Percentiles rank a stretch among this genome's conserved stretches.
These are phyloP conservation scores for Tirmania nivea DNA, from an alignment of 495 filamentous ascomycete species.

Conservation along the genomic window DNA sequence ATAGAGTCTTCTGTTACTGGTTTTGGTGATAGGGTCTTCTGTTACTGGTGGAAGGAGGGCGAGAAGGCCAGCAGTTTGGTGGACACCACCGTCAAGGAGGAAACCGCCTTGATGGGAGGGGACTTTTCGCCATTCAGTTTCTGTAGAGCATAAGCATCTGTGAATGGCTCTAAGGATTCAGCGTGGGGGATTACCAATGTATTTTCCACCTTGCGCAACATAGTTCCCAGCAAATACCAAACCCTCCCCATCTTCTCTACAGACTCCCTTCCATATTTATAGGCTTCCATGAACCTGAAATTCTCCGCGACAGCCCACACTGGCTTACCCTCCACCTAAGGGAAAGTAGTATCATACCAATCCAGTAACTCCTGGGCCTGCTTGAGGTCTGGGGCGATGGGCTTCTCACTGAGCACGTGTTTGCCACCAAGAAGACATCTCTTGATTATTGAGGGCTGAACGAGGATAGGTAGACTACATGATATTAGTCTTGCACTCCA, in stretches of 20 bases:
- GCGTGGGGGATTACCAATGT: slow-evolving; percentile 19
- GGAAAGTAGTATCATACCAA: slow-evolving; percentile 34
- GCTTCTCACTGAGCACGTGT: slow-evolving; percentile 68
- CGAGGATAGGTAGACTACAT: slow-evolving; percentile 33
- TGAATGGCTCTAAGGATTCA: slow-evolving; percentile 2
- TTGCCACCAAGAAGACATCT: slow-evolving; percentile 46
- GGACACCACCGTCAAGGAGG: slow-evolving; percentile 55
- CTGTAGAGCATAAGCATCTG: slow-evolving; percentile 1
- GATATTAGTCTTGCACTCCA: not conserved
- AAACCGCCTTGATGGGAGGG: slow-evolving; percentile 61
- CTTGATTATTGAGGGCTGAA: slow-evolving; percentile 36
- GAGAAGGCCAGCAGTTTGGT: slow-evolving; percentile 42
- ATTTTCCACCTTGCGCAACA: slow-evolving; percentile 35
- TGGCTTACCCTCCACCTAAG: slow-evolving; percentile 20
- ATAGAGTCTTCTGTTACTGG: not conserved
- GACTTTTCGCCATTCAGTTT: slow-evolving; percentile 53
- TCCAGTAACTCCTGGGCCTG: slow-evolving; percentile 38
- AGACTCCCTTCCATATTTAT: slow-evolving; percentile 33
- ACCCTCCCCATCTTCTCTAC: slow-evolving; percentile 40
- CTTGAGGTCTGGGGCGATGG: slow-evolving; percentile 44
- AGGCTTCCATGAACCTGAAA: slow-evolving; percentile 41
- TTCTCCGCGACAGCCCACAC: slow-evolving; percentile 56
- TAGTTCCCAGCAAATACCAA: slow-evolving; percentile 23
- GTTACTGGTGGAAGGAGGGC: slow-evolving; percentile 35
- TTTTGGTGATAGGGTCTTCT: slow-evolving; percentile 3